A percentile compares a stretch with the other conserved stretches of the same genome.
Evolutionary conservation across 768 basidiomycete genomes (phyloP).

Genomic region (Hemileccinum impolitum): DNA sequence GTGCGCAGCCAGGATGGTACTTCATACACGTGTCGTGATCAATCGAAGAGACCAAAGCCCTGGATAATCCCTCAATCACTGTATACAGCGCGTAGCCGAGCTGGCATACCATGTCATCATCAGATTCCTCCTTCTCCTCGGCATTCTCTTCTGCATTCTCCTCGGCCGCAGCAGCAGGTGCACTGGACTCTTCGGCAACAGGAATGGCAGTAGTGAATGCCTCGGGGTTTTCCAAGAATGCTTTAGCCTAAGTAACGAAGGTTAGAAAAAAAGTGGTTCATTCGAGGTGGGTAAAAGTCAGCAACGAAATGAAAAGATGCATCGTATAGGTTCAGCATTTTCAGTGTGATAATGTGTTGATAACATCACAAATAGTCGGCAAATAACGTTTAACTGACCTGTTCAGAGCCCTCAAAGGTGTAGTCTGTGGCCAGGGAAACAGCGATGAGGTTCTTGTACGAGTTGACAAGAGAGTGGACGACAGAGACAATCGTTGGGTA

Average conservation of each 20-base stretch:
- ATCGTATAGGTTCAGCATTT: conserved; percentile 73
- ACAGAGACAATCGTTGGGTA: conserved; percentile 97
- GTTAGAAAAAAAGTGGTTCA: conserved; percentile 4
- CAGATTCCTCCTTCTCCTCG: conserved; percentile 82
- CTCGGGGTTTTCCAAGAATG: conserved; percentile 95
- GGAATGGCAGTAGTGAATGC: conserved; percentile 89
- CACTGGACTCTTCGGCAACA: conserved; percentile 47
- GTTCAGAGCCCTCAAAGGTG: conserved; percentile 89
- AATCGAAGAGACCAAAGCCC: conserved; percentile 97
- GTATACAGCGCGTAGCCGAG: neutral
- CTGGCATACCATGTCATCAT: conserved; percentile 78
- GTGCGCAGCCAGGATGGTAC: conserved; percentile 13
- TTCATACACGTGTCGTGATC: conserved; percentile 18
- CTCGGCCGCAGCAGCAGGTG: conserved; percentile 55
- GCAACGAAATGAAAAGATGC: conserved; percentile 25
- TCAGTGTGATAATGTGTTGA: conserved; percentile 60
- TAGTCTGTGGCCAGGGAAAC: conserved; percentile 89
- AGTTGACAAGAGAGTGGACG: conserved; percentile 92
- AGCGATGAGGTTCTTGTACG: conserved; percentile 97
- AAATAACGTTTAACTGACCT: conserved; percentile 51
- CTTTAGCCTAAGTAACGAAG: conserved; percentile 67
- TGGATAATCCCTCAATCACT: conserved; percentile 26
- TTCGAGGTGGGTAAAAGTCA: conserved; percentile 21
- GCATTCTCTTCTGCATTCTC: conserved; percentile 69
- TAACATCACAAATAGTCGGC: conserved; percentile 20